Percentiles rank a stretch among this genome's conserved stretches.
These are phyloP conservation scores for Diatrype stigma DNA, from an alignment of 2,329 filamentous ascomycete genomes.

Conservation along the genomic window DNA sequence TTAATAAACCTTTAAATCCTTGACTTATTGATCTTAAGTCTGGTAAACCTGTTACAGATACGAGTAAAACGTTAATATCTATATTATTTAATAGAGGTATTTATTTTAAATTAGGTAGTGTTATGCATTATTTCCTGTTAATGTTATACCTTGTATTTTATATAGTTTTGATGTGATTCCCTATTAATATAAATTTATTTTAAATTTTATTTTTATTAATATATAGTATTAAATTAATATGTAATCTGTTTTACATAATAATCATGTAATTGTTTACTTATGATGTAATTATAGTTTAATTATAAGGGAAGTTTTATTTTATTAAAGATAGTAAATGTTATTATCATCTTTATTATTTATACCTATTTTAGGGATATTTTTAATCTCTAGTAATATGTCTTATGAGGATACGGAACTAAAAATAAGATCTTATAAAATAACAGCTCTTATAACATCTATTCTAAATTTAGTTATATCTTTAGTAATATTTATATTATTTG, in stretches of 20 bases:
- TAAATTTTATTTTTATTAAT: constrained; percentile 6
- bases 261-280: constrained; percentile 8
- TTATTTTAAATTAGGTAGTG: no score
- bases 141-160: constrained; percentile 10
- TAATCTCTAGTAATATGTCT: constrained; percentile 15
- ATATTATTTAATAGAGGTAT: no score
- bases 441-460: constrained; percentile 5
- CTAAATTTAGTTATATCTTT: constrained; percentile 18
- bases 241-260: constrained; percentile 8
- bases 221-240: constrained; percentile 3
- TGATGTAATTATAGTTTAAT: constrained; percentile 7
- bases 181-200: constrained; percentile 16
- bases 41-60: no score
- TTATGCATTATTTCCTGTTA: no score
- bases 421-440: constrained; percentile 8
- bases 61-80: no score
- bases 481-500: constrained; percentile 24
- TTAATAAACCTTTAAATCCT: no score
- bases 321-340: constrained; percentile 9
- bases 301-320: constrained; percentile 9
- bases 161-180: constrained; percentile 9
- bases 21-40: no score
- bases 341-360: constrained; percentile 25
- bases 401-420: constrained; percentile 8
- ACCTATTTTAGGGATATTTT: constrained; percentile 23